These are phyloP conservation scores for Epichloe aotearoae DNA, from an alignment of 2,329 filamentous ascomycete species.

Conservation along the genomic window DNA sequence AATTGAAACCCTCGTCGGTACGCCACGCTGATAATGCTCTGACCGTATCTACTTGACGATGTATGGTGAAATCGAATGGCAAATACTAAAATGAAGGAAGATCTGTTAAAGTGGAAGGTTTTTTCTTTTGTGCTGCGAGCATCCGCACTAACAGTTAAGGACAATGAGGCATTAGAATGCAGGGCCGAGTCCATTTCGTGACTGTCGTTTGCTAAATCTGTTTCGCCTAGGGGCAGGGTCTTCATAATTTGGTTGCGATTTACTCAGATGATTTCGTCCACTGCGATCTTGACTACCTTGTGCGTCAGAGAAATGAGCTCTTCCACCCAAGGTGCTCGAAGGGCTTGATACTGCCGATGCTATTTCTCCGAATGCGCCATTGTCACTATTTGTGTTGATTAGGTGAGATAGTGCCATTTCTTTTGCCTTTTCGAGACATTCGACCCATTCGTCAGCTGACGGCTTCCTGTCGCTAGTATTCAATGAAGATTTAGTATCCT, in stretches of 20 bases:
- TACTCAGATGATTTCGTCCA: constrained; percentile 44
- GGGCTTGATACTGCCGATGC: constrained; percentile 64
- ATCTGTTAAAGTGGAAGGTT: background rate
- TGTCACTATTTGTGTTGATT: constrained; percentile 50
- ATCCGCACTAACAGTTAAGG: background rate
- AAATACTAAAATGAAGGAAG: background rate
- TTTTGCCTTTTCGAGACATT: constrained; percentile 71
- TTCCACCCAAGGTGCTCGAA: constrained; percentile 55
- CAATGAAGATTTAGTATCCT: constrained; percentile 65
- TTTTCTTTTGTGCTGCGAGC: background rate
- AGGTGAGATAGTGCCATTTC: constrained; percentile 71
- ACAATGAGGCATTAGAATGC: constrained; percentile 47
- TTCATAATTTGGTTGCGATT: constrained; percentile 43
- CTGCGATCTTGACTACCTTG: constrained; percentile 36
- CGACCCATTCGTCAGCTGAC: constrained; percentile 82
- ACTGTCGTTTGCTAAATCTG: constrained; percentile 83
- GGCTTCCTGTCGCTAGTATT: constrained; percentile 48
- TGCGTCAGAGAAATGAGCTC: constrained; percentile 37
- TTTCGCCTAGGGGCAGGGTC: constrained; percentile 42
- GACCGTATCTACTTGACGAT: constrained; percentile 9
- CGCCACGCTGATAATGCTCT: constrained; percentile 22
- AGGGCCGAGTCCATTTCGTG: constrained; percentile 83
- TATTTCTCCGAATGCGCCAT: constrained; percentile 55
- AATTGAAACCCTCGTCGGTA: constrained; percentile 17
- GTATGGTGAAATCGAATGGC: background rate